A percentile compares a stretch with the other conserved stretches of the same genome.
Conservation (phyloP, 257 asterid species). For the Verbascum thapsus region DNA sequence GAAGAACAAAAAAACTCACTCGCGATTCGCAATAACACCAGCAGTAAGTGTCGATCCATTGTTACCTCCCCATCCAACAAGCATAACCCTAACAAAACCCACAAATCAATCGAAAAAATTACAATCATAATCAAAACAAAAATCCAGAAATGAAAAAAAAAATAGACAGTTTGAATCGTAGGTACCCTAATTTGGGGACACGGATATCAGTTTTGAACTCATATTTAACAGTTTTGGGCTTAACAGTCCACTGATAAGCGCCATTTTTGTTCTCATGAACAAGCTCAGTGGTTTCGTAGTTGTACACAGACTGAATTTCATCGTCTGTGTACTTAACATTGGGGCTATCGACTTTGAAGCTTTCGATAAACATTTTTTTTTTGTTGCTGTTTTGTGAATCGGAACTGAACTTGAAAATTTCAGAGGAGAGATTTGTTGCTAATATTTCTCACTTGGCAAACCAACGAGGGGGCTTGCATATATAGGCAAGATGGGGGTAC, state of each 20-base stretch:
- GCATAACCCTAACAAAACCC: constrained; percentile 73
- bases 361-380: constrained; percentile 76
- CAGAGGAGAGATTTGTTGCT: too few species aligned
- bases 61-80: constrained; percentile 99
- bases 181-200: constrained; percentile 97
- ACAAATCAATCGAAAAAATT: neutral
- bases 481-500: constrained; percentile 18
- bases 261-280: constrained; percentile 85
- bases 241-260: constrained; percentile 82
- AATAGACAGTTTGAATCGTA: neutral
- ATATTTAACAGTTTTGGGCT: constrained; percentile 82
- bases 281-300: constrained; percentile 87
- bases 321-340: constrained; percentile 76
- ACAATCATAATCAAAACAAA: neutral
- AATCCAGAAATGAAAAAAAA: neutral
- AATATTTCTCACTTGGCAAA: neutral
- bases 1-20: constrained; percentile 50
- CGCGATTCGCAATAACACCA: constrained; percentile 88
- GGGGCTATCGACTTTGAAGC: constrained; percentile 90
- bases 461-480: neutral
- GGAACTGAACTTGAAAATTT: too few species aligned
- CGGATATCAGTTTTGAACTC: constrained; percentile 77
- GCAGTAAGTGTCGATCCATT: constrained; percentile 93
- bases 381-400: neutral
- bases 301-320: constrained; percentile 80